Evolutionary conservation across 1,139 yeast genomes (phyloP).

Genomic region (Schwanniomyces etchellsii): DNA sequence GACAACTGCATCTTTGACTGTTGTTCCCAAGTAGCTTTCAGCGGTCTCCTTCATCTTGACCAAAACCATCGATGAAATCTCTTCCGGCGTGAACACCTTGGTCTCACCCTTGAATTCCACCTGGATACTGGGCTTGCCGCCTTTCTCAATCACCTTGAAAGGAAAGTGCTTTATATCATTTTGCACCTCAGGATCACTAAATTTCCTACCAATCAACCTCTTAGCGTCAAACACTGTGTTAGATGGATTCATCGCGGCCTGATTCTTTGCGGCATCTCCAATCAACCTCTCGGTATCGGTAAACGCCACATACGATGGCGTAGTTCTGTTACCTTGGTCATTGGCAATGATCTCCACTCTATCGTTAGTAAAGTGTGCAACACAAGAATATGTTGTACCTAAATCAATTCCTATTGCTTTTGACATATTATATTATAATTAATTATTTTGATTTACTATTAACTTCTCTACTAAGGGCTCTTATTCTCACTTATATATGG

Average conservation of each 20-base stretch:
- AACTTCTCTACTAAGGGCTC: not conserved
- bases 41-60: conserved; percentile 65
- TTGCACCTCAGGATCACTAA: conserved; percentile 51
- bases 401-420: conserved; percentile 76
- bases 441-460: not conserved
- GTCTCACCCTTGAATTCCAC: conserved; percentile 65
- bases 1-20: conserved; percentile 66
- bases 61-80: conserved; percentile 63
- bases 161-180: conserved; percentile 61
- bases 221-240: conserved; percentile 67
- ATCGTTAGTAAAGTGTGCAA: conserved; percentile 66
- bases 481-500: not conserved
- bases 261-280: conserved; percentile 71
- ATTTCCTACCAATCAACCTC: conserved; percentile 65
- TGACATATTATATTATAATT: conserved; percentile 33
- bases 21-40: conserved; percentile 56
- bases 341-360: conserved; percentile 66
- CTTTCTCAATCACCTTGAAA: conserved; percentile 51
- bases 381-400: conserved; percentile 80
- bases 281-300: conserved; percentile 63
- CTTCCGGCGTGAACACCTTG: conserved; percentile 60
- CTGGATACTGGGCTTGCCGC: conserved; percentile 55
- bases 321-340: conserved; percentile 69
- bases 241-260: conserved; percentile 63
- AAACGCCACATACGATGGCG: conserved; percentile 66